Evolutionary conservation across 164 flowering plant species (phyloP), one percentile per base, ranked within the genome.

Genomic region (Magnolia officinalis): DNA sequence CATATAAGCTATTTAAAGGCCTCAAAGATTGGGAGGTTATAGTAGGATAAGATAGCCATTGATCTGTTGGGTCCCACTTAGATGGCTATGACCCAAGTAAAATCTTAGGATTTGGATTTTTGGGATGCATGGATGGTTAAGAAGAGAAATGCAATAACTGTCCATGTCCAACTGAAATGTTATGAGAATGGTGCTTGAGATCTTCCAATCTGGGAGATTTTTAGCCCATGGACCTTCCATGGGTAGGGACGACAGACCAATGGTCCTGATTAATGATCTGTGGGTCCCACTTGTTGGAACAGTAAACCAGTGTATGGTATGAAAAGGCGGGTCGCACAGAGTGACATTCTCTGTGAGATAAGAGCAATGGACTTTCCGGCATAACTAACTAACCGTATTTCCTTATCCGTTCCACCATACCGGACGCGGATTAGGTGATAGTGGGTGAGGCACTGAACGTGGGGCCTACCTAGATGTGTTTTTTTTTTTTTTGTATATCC

Each of bases 361-460:
- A 64, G 67, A n/a, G 13, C 20, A 0, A 21, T 64, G 29, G 67
- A 64, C 67, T 21, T 59, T 21, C 10, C 26, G 29, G 26, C 67
- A 64, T 64, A 64, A 64, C 67, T 64, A 21, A 64, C 67, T 64
- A 64, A 64, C 67, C 20, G 26, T 18, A 64, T 64, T 64, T n/a
- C 67, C 23, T 64, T 64, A 20, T 64, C 67, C 61, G 19, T 55
- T 16, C 61, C 18, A 11, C 61, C 61, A 55, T 55, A 37, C 45
- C 45, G 45, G 45, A 37, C 45, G 45, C 6, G 45, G 45, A 5
- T 37, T 37, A 4, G 45, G 45, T 37, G 45, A 37, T 37, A 37
- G 2, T 5, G 45, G 45, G 45, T 37, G 45, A 37, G 45, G 45
- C 45, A 3, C 45, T 37, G 6, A 37, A 3, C 0, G 45, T 37